phyloP scores from a whole-genome alignment of 2,329 filamentous ascomycete genomes.

The Triangularia setosa region DNA sequence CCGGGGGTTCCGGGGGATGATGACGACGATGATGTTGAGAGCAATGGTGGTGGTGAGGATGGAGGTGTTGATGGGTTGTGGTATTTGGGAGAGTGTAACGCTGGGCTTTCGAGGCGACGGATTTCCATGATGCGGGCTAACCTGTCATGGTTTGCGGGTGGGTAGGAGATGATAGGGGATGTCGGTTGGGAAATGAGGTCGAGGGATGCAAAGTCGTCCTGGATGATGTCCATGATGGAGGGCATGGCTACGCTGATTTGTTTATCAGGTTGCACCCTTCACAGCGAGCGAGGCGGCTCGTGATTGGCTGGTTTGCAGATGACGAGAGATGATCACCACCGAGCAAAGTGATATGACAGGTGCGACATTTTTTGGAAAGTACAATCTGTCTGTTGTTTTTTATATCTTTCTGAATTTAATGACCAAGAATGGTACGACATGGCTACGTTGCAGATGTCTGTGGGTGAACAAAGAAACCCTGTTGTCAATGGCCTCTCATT shows the following conservation, averaged over 20 bases:
- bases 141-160: not conserved
- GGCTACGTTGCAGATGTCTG: not conserved
- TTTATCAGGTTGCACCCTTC: not conserved
- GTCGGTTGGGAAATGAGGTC: not conserved
- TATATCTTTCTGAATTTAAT: not conserved
- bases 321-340: not conserved
- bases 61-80: not conserved
- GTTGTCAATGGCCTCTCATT: not conserved
- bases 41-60: not conserved
- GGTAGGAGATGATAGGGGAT: not conserved
- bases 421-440: not conserved
- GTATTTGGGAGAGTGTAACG: not conserved
- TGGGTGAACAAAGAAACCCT: not conserved
- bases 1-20: not conserved
- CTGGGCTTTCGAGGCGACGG: not conserved
- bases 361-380: not conserved
- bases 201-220: not conserved
- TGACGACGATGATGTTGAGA: not conserved
- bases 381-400: not conserved
- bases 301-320: not conserved
- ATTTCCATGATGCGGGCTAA: not conserved
- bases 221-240: not conserved
- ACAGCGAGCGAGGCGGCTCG: not conserved
- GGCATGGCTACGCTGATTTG: not conserved
- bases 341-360: not conserved